Evolutionary conservation across 306 rosid species (phyloP).

Genomic region (Fagus sylvatica): DNA sequence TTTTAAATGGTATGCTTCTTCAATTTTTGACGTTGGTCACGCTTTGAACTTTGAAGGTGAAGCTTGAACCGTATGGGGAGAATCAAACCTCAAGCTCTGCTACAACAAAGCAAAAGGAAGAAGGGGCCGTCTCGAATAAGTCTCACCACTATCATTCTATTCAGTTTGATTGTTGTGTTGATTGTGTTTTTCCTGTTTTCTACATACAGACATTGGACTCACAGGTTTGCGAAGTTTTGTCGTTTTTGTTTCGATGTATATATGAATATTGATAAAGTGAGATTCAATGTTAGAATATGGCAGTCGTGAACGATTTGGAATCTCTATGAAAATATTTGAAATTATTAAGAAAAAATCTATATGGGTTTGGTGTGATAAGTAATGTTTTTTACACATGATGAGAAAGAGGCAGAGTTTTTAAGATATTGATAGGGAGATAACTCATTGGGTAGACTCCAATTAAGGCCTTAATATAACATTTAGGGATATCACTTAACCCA

Average conservation of each 20-base stretch:
- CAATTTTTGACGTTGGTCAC: slow-evolving; percentile 6
- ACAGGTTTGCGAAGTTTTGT: slow-evolving; percentile 46
- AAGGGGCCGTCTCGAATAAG: slow-evolving; percentile 65
- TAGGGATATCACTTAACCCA: too few relatives aligned
- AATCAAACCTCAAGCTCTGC: slow-evolving; percentile 72
- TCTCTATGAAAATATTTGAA: neutral
- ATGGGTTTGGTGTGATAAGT: neutral
- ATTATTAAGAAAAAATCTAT: neutral
- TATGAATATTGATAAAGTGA: neutral
- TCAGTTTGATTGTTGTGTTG: slow-evolving; percentile 47
- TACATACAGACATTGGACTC: slow-evolving; percentile 56
- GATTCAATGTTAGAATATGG: neutral
- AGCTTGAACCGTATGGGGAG: slow-evolving; percentile 51
- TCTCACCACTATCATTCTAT: slow-evolving; percentile 39
- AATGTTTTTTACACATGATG: neutral
- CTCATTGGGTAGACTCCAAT: too few relatives aligned
- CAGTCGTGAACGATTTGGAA: neutral
- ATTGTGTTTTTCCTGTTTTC: slow-evolving; percentile 47
- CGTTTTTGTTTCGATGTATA: slow-evolving; percentile 1
- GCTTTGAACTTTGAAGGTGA: slow-evolving; percentile 18
- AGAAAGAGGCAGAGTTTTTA: neutral
- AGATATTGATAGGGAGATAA: neutral
- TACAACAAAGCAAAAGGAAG: slow-evolving; percentile 80
- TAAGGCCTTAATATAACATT: too few relatives aligned
- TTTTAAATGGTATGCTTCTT: slow-evolving; percentile 1